Percentiles rank a stretch among this genome's conserved stretches.
Evolutionary conservation across 257 asterid species (phyloP).

Genomic region (Solanum tarapatanum): DNA sequence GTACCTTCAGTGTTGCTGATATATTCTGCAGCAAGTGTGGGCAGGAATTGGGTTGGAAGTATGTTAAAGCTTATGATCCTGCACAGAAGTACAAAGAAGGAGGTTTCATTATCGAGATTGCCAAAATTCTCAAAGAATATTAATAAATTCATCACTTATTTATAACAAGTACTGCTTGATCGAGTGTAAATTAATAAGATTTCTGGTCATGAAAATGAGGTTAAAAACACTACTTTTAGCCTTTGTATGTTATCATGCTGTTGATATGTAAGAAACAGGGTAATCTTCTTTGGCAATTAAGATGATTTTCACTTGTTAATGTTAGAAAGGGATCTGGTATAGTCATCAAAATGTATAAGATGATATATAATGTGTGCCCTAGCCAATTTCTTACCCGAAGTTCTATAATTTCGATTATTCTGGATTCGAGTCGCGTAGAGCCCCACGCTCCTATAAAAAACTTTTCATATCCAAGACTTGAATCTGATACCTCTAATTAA

Average conservation of each 20-base stretch:
- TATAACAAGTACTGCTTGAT: neutral
- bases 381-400: no score
- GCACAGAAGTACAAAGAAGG: constrained; percentile 22
- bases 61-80: constrained; percentile 17
- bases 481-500: no score
- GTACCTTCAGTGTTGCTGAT: constrained; percentile 7
- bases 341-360: neutral
- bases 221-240: neutral
- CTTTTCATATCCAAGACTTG: no score
- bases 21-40: constrained; percentile 15
- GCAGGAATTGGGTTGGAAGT: constrained; percentile 22
- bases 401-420: no score
- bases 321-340: neutral
- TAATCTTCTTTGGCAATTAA: neutral
- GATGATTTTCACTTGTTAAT: neutral
- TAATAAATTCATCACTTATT: neutral
- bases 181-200: neutral
- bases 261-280: neutral
- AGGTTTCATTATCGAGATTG: constrained; percentile 16
- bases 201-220: neutral
- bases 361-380: no score
- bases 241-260: neutral
- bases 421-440: no score
- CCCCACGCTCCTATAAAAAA: no score
- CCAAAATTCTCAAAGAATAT: constrained; percentile 20